phyloP scores from a whole-genome alignment of 2,329 filamentous ascomycete species.

The Aspergillus versicolor region DNA sequence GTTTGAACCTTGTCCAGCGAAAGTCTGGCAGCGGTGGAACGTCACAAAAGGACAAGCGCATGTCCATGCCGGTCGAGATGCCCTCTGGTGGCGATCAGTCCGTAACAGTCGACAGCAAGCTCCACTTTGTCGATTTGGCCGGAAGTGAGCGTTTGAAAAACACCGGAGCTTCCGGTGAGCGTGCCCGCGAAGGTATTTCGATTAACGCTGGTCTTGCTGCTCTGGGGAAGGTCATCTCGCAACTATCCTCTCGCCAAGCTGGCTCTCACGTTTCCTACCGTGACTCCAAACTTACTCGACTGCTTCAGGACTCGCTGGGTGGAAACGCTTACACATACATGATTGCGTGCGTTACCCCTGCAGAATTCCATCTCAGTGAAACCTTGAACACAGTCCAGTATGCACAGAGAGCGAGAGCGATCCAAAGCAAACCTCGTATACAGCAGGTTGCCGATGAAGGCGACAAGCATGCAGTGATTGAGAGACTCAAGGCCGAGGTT shows the following conservation, averaged over 20 bases:
- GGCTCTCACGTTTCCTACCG: conserved; percentile 95
- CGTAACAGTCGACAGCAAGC: conserved; percentile 93
- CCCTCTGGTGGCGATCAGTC: conserved; percentile 62
- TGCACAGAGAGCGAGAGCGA: conserved; percentile 89
- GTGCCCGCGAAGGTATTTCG: conserved; percentile 93
- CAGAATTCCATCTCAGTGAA: conserved; percentile 95
- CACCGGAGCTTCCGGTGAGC: conserved; percentile 89
- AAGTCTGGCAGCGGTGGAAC: conserved; percentile 52
- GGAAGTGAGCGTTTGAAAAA: conserved; percentile 97
- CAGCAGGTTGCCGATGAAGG: conserved; percentile 85
- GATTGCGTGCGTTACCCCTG: conserved; percentile 97
- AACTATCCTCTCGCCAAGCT: conserved; percentile 83
- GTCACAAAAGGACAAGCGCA: conserved; percentile 72
- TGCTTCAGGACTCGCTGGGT: conserved; percentile 93
- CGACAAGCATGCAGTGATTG: conserved; percentile 91
- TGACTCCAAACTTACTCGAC: conserved; percentile 91
- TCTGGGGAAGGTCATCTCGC: conserved; percentile 95
- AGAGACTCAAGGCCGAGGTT: conserved; percentile 89
- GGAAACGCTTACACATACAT: conserved; percentile 99
- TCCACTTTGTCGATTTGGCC: conserved; percentile 97
- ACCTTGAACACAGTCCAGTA: conserved; percentile 98
- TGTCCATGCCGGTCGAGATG: conserved; percentile 80
- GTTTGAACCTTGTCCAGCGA: conserved; percentile 82
- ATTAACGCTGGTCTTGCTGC: conserved; percentile 96
- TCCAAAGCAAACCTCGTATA: conserved; percentile 96